A percentile compares a stretch with the other conserved stretches of the same genome.
Conservation (phyloP, 495 filamentous ascomycete genomes). For the Evansstolkia leycettana region DNA sequence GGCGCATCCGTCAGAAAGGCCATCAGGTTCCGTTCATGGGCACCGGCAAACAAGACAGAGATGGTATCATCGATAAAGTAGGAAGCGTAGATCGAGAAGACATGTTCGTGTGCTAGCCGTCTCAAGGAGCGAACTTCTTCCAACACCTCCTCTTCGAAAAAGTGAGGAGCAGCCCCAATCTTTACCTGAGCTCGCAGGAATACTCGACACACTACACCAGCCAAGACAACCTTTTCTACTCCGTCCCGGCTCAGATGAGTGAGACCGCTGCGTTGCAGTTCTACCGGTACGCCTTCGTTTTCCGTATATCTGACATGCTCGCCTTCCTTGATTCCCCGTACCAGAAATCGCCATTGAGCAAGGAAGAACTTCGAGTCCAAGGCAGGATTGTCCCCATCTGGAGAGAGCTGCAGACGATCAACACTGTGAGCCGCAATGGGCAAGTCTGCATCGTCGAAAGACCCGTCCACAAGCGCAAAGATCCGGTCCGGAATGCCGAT, state of each 20-base stretch:
- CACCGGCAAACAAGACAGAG: slow-evolving; percentile 67
- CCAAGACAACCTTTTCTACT: slow-evolving; percentile 55
- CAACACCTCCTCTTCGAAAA: slow-evolving; percentile 55
- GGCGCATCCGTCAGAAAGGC: slow-evolving; percentile 62
- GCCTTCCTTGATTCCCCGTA: slow-evolving; percentile 58
- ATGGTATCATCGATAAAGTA: slow-evolving; percentile 62
- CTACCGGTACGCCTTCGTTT: slow-evolving; percentile 70
- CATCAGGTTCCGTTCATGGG: slow-evolving; percentile 64
- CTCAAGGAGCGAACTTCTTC: slow-evolving; percentile 51
- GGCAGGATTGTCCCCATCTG: slow-evolving; percentile 39
- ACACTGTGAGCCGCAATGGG: slow-evolving; percentile 65
- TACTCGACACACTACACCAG: slow-evolving; percentile 27
- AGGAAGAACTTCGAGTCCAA: slow-evolving; percentile 66
- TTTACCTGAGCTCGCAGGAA: slow-evolving; percentile 63
- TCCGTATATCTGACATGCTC: slow-evolving; percentile 61
- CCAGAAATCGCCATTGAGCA: slow-evolving; percentile 69
- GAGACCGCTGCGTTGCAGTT: slow-evolving; percentile 47
- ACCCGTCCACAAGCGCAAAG: slow-evolving; percentile 73
- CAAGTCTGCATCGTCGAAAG: slow-evolving; percentile 80
- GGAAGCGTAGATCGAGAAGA: slow-evolving; percentile 69
- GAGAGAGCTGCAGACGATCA: slow-evolving; percentile 51
- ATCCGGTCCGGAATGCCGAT: slow-evolving; percentile 75
- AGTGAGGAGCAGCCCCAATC: slow-evolving; percentile 44
- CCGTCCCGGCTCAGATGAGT: slow-evolving; percentile 34
- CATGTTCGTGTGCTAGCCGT: slow-evolving; percentile 61